phyloP scores from a whole-genome alignment of 208 protist species.

The Acanthamoeba royreba region DNA sequence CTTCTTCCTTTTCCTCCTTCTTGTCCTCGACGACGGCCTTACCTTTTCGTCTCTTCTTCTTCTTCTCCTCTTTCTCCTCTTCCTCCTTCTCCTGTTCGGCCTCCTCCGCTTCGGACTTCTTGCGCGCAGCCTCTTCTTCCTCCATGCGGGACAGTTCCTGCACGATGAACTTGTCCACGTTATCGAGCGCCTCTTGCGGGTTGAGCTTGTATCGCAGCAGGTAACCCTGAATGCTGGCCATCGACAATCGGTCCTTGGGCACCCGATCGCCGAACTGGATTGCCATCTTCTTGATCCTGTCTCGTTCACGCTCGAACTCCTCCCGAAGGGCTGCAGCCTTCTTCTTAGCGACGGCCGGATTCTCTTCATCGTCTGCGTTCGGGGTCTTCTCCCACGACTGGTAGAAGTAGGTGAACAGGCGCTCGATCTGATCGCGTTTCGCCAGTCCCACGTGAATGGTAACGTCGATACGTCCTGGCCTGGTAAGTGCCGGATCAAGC shows the following conservation, averaged over 20 bases:
- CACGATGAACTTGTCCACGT: neutral
- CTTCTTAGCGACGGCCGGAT: too few relatives aligned
- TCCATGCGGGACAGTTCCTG: neutral
- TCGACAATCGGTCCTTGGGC: neutral
- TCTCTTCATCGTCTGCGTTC: too few relatives aligned
- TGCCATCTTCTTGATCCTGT: neutral
- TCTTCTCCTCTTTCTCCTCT: too few relatives aligned
- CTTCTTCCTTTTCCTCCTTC: too few relatives aligned
- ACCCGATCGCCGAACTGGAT: neutral
- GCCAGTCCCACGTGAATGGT: conserved; percentile 86
- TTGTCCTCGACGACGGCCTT: too few relatives aligned
- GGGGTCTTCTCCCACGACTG: neutral
- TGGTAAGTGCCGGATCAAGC: conserved; percentile 82
- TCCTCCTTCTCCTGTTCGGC: too few relatives aligned
- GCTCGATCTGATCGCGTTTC: conserved; percentile 75
- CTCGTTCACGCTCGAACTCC: too few relatives aligned
- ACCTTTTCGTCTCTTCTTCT: too few relatives aligned
- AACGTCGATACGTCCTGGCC: conserved; percentile 81
- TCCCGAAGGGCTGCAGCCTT: too few relatives aligned
- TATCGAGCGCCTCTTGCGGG: neutral
- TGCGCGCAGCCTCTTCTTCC: too few relatives aligned
- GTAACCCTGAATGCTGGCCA: neutral
- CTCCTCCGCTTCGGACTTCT: too few relatives aligned
- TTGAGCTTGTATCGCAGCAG: neutral
- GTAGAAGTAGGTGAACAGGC: conserved; percentile 77